Base-by-base conservation (phyloP, 2,329 filamentous ascomycete genomes). In the Harringtonia aguacate region DNA sequence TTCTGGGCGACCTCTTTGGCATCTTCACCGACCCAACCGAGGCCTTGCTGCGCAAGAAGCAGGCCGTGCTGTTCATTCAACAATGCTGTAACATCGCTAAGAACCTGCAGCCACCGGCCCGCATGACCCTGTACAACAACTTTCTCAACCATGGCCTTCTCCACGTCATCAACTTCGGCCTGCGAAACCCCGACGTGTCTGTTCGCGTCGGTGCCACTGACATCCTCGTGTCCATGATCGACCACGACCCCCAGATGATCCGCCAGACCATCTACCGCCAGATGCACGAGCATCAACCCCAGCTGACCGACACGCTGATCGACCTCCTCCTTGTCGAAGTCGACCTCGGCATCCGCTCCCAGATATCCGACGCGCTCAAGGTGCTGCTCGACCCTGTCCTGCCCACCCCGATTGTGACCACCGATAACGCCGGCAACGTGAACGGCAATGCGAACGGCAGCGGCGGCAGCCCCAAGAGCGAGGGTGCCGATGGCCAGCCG, bases 81-180 rank as follows among this genome's bases (percentile, higher is more conserved):
- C 89, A 97, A 61, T 97, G 90, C 64, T 94, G 88, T 53, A 77
- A 81, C 4, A 92, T 97, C 55, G 87, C 88, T 2, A 98, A 98
- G 67, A 95, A 88, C 56, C 72, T 98, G 17, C 92, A 97, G 59
- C 84, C 84, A 3, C 84, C 83, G 22, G 81, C 80, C 8, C 78
- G 92, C 48, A 82, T 86, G 49, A 81, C 79, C 20, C 69, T 98
- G 15, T 95, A 94, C 64, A 82, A 84, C 57, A 94, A 94, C 59
- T 94, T 97, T 59, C 81, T 97, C 50, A 75, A 75, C 39, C 82
- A 94, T 55, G 92, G 92, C 10, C 75, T 98, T 8, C 79, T 97
- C 46, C 77, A 80, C 28, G 89, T 97, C 46, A 90, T 98, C 52
- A 87, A 89, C 48, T 97, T 88, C 62, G 89, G 92, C 14, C 73